Evolutionary conservation across 768 basidiomycete genomes (phyloP).

Genomic region (Tylopilus sp.): DNA sequence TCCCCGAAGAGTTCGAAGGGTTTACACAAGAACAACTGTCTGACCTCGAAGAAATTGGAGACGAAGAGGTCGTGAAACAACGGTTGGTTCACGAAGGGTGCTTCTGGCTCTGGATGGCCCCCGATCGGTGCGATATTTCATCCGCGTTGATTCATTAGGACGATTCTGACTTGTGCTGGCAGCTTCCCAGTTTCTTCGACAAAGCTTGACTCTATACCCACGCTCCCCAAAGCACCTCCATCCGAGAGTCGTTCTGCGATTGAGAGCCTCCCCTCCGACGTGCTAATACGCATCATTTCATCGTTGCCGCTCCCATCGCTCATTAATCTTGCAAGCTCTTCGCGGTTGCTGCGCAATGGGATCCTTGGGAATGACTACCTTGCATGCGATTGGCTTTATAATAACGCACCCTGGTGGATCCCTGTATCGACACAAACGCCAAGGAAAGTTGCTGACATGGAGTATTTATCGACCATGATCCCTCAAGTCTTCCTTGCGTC

Average conservation of each 20-base stretch:
- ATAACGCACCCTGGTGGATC: not conserved
- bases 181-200: not conserved
- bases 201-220: not conserved
- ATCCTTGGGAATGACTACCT: not conserved
- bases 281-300: not conserved
- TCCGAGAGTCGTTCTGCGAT: not conserved
- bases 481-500: not conserved
- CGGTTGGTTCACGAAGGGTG: not conserved
- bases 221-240: not conserved
- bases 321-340: not conserved
- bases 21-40: not conserved
- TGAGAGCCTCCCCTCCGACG: not conserved
- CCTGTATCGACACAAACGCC: not conserved
- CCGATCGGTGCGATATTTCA: not conserved
- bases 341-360: not conserved
- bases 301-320: not conserved
- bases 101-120: not conserved
- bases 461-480: not conserved
- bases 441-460: not conserved
- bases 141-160: not conserved
- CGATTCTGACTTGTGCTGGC: not conserved
- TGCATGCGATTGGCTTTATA: not conserved
- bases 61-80: not conserved
- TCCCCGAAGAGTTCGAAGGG: not conserved
- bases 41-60: not conserved